Evolutionary conservation across 73 alveolate genomes (phyloP), one percentile per base, ranked within the genome.

Genomic region (Paramecium tetraurelia): DNA sequence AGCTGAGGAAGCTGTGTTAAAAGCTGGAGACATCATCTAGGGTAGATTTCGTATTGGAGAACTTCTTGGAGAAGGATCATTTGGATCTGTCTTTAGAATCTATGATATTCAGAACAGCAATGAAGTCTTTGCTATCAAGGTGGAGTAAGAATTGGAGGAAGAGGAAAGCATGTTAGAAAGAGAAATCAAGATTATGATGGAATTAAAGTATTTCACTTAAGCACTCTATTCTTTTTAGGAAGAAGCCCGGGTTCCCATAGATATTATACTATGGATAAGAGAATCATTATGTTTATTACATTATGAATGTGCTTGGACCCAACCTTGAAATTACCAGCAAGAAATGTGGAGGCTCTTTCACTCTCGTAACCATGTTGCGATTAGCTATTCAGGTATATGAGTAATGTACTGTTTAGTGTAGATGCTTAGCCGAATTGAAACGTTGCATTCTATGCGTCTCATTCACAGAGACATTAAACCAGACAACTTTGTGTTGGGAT

Each of bases 381-480:
- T 20, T 68, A 14, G 86, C 86, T 27, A 36, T 71, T 21, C 85
- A 89, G 53, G 97, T 20, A 94, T 95, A 33, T 86, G 95, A 29
- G 94, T 94, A 72, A 95, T 94, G 71, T 86, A 95, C 27, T 84
- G 41, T 63, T 53, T 93, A 53, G 53, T 4, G 20, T 75, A 89
- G 94, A 38, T 69, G 53, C 57, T 89, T 21, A 14, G 46, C 50
- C 92, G 94, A 35, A 69, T 89, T n/a, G 93, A 89, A 57, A 29
- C 70, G 18, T 33, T 89, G 35, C 94, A 89, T 43, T 20, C 43
- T 4, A 9, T 24, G 24, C 44, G 85, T 36, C 86, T 63, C 72
- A 69, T 89, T 43, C 96, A 92, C 90, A 89, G 96, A 87, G 96
- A 92, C 71, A 92, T 92, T 31, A 92, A 92, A 43, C 96, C 96